Evolutionary conservation across 1,284 basidiomycete species (phyloP).

Genomic region (Naganishia sp.): DNA sequence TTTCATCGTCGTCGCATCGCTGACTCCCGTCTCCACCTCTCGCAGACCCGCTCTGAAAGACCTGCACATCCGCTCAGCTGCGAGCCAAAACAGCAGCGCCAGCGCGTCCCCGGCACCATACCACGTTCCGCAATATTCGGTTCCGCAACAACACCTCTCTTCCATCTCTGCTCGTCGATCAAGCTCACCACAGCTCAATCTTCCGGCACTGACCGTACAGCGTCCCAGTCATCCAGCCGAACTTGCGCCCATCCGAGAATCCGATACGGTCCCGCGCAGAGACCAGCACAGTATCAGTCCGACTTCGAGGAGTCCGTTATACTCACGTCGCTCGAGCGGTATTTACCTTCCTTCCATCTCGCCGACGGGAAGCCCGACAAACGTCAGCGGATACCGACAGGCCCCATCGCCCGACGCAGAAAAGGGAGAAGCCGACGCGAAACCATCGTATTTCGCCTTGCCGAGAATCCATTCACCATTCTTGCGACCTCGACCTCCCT

Average conservation of each 20-base stretch:
- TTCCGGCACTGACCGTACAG: constrained; percentile 15
- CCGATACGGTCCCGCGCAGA: background rate
- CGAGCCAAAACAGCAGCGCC: constrained; percentile 2
- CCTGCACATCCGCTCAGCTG: background rate
- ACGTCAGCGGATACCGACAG: background rate
- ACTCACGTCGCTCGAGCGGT: background rate
- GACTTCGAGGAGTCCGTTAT: background rate
- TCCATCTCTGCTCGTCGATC: constrained; percentile 8
- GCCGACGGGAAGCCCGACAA: background rate
- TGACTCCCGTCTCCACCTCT: background rate
- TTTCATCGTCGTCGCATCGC: background rate
- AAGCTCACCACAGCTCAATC: constrained; percentile 11
- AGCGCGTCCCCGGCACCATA: background rate
- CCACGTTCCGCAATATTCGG: background rate
- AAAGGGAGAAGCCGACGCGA: background rate
- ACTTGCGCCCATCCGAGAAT: constrained; percentile 9
- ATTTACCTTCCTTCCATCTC: constrained; percentile 5
- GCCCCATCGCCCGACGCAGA: background rate
- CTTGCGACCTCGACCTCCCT: constrained; percentile 21
- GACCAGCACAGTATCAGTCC: constrained; percentile 13
- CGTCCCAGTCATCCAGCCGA: constrained; percentile 21
- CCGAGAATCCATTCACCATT: constrained; percentile 22
- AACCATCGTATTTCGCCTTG: background rate
- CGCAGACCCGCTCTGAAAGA: constrained; percentile 6
- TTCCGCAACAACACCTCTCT: background rate